Percentiles rank a stretch among this genome's conserved stretches.
phyloP scores from a whole-genome alignment of 2,329 filamentous ascomycete genomes.

The Penicillium sp. region DNA sequence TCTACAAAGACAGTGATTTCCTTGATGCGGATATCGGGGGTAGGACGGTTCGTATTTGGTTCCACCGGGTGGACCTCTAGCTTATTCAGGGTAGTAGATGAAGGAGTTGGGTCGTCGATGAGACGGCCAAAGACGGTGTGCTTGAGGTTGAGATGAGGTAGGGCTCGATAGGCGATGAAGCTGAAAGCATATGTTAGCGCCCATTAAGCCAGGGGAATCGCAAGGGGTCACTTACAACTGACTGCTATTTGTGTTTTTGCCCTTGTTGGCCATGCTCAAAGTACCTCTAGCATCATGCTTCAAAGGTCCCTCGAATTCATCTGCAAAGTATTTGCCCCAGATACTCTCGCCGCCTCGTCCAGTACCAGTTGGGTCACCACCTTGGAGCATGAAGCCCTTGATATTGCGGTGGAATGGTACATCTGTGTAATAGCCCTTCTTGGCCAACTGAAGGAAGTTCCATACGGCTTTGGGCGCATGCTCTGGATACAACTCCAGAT shows the following conservation, averaged over 20 bases:
- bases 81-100: slow-evolving; percentile 56
- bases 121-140: slow-evolving; percentile 95
- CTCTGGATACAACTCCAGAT: slow-evolving; percentile 86
- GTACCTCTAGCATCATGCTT: slow-evolving; percentile 80
- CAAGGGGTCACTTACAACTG: slow-evolving; percentile 61
- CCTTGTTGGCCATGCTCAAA: slow-evolving; percentile 96
- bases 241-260: slow-evolving; percentile 92
- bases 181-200: slow-evolving; percentile 24
- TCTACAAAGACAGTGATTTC: slow-evolving; percentile 86
- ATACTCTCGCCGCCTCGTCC: slow-evolving; percentile 85
- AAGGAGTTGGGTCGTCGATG: slow-evolving; percentile 60
- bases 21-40: slow-evolving; percentile 74
- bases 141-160: slow-evolving; percentile 85
- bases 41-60: slow-evolving; percentile 68
- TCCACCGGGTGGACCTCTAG: slow-evolving; percentile 78
- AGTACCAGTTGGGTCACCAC: slow-evolving; percentile 88
- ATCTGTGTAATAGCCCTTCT: slow-evolving; percentile 84
- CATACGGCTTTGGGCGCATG: slow-evolving; percentile 90
- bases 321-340: slow-evolving; percentile 91
- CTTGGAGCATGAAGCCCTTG: slow-evolving; percentile 95
- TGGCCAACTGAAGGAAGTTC: slow-evolving; percentile 88
- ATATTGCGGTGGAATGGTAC: slow-evolving; percentile 92
- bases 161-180: slow-evolving; percentile 85
- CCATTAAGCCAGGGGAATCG: background rate
- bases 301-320: slow-evolving; percentile 86